Evolutionary conservation across 2,329 filamentous ascomycete genomes (phyloP), one percentile per base, ranked within the genome.

Genomic region (Ophiostoma populinum): DNA sequence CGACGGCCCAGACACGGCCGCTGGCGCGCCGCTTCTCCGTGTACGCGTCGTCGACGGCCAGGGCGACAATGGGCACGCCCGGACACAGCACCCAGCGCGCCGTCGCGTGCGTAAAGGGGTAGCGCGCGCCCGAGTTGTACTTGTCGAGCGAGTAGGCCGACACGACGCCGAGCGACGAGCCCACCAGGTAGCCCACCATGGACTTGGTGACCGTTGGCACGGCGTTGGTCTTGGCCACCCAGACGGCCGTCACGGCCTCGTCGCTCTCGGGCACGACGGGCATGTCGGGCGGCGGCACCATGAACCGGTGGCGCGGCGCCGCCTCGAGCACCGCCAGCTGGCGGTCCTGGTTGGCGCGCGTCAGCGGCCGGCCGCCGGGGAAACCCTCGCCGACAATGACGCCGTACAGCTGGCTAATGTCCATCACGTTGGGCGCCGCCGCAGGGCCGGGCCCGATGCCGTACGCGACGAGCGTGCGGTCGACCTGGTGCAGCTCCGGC

Each of bases 71-170:
- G 0, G 90, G 90, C 3, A 43, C 85, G 26, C 90, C 90, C 3
- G 90, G 90, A 49, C 83, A 85, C 10, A 95, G 62, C 8, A 82
- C 75, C 87, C 87, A 95, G 45, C 79, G 80, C 22, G 81, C 80
- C 25, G 82, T 92, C 44, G 90, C 67, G 47, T 92, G 79, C 4
- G 85, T 85, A 26, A 72, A 71, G 24, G 66, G 62, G 43, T 76
- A 71, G 38, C 76, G 67, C 36, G 71, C 63, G 34, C 76, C 70
- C 17, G 70, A 57, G 5, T 57, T 51, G 33, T 68, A 63, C 38
- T 58, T 55, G 17, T 78, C 79, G 1, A 94, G 59, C 15, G 81
- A 77, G 56, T 90, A 94, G 0, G 82, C 67, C 1, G 81, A 80
- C 26, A 95, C 64, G 2, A 93, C 65, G 26, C 87, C 87, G 8